Evolutionary conservation across 1,139 yeast genomes (phyloP).

Genomic region (Hyphopichia buzzinii): DNA sequence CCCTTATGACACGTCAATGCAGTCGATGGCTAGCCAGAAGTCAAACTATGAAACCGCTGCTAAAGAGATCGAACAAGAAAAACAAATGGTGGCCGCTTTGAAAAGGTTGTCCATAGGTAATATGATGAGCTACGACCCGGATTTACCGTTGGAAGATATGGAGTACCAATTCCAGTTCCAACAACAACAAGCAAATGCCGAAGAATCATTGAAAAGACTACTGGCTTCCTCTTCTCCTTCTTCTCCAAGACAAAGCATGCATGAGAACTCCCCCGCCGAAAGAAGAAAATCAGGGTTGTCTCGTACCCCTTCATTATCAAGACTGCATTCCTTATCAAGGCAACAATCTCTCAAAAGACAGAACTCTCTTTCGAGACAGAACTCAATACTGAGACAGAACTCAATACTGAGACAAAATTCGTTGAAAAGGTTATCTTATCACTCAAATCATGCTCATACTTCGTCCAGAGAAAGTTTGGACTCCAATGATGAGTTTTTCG

Average conservation of each 20-base stretch:
- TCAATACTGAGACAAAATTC: constrained; percentile 4
- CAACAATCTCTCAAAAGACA: constrained; percentile 8
- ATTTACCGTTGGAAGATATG: constrained; percentile 46
- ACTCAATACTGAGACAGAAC: constrained; percentile 3
- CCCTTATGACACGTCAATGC: not conserved
- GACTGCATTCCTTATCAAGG: constrained; percentile 9
- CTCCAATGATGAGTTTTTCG: constrained; percentile 19
- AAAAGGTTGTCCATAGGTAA: constrained; percentile 57
- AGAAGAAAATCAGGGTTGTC: constrained; percentile 5
- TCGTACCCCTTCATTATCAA: constrained; percentile 5
- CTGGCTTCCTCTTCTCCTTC: constrained; percentile 3
- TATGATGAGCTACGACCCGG: constrained; percentile 55
- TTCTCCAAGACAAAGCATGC: constrained; percentile 1
- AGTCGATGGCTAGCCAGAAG: not conserved
- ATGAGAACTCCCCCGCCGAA: constrained; percentile 3
- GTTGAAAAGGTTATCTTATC: constrained; percentile 2
- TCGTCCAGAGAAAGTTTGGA: constrained; percentile 6
- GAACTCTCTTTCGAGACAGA: constrained; percentile 4
- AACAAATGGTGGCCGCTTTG: constrained; percentile 57
- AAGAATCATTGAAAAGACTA: constrained; percentile 3
- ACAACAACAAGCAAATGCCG: constrained; percentile 12
- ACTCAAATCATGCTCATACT: constrained; percentile 1
- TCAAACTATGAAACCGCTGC: constrained; percentile 40
- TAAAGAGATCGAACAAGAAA: constrained; percentile 52
- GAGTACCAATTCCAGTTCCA: constrained; percentile 29